A percentile compares a stretch with the other conserved stretches of the same genome.
These are phyloP conservation scores for baker's yeast (Saccharomyces cerevisiae) DNA, from an alignment of 805 yeast genomes.

Conservation along the genomic window DNA sequence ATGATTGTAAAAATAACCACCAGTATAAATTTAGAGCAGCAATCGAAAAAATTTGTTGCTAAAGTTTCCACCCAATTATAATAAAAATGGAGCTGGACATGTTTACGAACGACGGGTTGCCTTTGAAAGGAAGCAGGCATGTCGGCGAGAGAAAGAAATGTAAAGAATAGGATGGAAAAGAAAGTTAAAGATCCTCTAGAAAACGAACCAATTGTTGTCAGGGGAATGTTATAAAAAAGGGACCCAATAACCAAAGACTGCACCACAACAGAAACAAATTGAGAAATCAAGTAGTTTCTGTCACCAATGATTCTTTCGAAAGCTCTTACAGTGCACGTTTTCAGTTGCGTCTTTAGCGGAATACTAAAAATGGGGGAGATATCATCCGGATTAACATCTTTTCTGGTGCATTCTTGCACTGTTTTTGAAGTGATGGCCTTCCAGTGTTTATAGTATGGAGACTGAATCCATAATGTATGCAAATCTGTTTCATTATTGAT, in stretches of 20 bases:
- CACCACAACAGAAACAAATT: conserved; percentile 33
- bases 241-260: conserved; percentile 38
- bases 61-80: conserved; percentile 59
- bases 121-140: conserved; percentile 36
- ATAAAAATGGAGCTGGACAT: conserved; percentile 53
- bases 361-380: conserved; percentile 11
- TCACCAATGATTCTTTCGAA: conserved; percentile 34
- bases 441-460: conserved; percentile 18
- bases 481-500: conserved; percentile 38
- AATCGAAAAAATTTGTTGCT: conserved; percentile 44
- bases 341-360: conserved; percentile 34
- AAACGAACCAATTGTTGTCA: conserved; percentile 37
- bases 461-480: conserved; percentile 28
- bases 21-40: conserved; percentile 43
- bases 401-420: conserved; percentile 8
- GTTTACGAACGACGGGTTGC: conserved; percentile 50
- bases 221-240: conserved; percentile 36
- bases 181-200: conserved; percentile 43
- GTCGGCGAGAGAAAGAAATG: conserved; percentile 49
- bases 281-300: conserved; percentile 34
- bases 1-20: conserved; percentile 35
- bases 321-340: conserved; percentile 37
- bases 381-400: conserved; percentile 35
- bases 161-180: conserved; percentile 42
- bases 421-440: conserved; percentile 10